Evolutionary conservation across 345 rosid species (phyloP).

Genomic region (Citropsis articulata): DNA sequence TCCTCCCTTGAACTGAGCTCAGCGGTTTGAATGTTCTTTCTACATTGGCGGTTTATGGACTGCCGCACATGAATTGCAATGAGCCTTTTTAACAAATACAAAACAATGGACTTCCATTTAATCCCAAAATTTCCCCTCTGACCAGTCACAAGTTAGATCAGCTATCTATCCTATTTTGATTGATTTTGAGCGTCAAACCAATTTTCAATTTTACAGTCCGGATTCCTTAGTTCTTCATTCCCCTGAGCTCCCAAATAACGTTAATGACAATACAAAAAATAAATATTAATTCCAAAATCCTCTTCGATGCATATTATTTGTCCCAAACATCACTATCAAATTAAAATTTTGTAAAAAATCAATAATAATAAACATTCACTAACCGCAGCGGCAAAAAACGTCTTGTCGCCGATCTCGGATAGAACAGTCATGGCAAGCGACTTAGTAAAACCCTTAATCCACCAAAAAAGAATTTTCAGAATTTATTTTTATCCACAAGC

Average conservation of each 20-base stretch:
- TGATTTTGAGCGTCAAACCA: not conserved
- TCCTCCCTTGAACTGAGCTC: not conserved
- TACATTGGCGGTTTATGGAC: not conserved
- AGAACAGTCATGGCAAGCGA: slow-evolving; percentile 94
- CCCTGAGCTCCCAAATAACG: not conserved
- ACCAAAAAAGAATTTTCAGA: not conserved
- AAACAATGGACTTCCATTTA: not conserved
- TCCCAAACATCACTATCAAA: not conserved
- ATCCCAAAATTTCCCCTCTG: too few species aligned
- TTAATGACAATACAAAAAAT: not conserved
- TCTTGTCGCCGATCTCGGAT: slow-evolving; percentile 98
- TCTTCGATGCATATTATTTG: not conserved
- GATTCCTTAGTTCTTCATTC: not conserved
- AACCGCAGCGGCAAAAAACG: slow-evolving; percentile 97
- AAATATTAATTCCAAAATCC: not conserved
- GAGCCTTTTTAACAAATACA: not conserved
- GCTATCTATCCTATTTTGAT: not conserved
- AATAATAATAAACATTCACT: slow-evolving; percentile 21
- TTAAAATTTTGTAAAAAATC: not conserved
- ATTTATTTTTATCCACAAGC: not conserved
- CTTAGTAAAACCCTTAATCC: slow-evolving; percentile 80
- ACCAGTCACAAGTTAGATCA: not conserved
- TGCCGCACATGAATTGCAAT: not conserved
- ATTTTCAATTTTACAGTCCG: not conserved
- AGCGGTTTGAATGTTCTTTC: not conserved